These are phyloP conservation scores for Termitomyces sp. DNA, from an alignment of 768 basidiomycete genomes.

Conservation along the genomic window DNA sequence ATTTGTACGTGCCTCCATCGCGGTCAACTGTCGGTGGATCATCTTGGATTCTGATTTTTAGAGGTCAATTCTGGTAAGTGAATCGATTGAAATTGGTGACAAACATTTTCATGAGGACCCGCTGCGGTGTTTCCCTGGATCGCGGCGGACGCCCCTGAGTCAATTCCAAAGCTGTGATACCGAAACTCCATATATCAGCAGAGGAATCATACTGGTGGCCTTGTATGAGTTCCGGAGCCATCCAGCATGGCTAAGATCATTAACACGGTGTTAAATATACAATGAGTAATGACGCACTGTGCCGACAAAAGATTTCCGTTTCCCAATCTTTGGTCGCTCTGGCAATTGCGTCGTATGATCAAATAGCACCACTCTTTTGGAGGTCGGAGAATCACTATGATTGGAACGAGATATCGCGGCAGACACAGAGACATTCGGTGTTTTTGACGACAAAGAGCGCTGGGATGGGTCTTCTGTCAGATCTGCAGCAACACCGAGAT, in stretches of 20 bases:
- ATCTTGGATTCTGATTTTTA: constrained; percentile 59
- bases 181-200: constrained; percentile 96
- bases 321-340: constrained; percentile 55
- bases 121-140: constrained; percentile 70
- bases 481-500: constrained; percentile 89
- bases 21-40: constrained; percentile 77
- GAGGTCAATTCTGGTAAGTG: constrained; percentile 1
- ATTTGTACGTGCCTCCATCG: constrained; percentile 67
- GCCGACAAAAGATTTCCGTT: constrained; percentile 90
- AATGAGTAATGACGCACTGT: constrained; percentile 52
- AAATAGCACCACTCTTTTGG: constrained; percentile 35
- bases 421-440: constrained; percentile 30
- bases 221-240: constrained; percentile 93
- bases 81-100: constrained; percentile 8
- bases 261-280: background rate
- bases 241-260: constrained; percentile 77
- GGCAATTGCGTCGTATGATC: constrained; percentile 26
- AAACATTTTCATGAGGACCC: constrained; percentile 74
- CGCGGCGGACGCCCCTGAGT: constrained; percentile 86
- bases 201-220: constrained; percentile 81
- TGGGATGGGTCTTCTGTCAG: constrained; percentile 63
- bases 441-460: constrained; percentile 20
- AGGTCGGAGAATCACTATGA: constrained; percentile 3
- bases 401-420: constrained; percentile 27
- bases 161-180: constrained; percentile 91